phyloP scores from a whole-genome alignment of 2,329 filamentous ascomycete genomes.

The Claviceps fusiformis region DNA sequence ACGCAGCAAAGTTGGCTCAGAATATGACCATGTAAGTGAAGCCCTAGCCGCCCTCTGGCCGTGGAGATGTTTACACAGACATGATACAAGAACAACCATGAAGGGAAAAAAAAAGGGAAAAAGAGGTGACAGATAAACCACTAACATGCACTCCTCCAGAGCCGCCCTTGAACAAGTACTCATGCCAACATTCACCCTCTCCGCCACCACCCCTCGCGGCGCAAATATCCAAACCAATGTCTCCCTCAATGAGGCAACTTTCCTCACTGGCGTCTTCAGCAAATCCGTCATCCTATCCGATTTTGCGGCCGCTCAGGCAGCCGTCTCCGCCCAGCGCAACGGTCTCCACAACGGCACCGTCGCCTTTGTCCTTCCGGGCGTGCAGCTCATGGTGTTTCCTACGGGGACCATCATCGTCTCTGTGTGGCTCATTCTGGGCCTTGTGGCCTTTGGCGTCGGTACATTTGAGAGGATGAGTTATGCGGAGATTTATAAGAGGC shows the following conservation, averaged over 20 bases:
- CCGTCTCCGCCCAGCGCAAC: conserved; percentile 32
- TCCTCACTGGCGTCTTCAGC: conserved; percentile 58
- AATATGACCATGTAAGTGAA: conserved; percentile 47
- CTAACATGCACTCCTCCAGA: conserved; percentile 21
- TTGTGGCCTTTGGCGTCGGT: conserved; percentile 46
- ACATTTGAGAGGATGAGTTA: conserved; percentile 54
- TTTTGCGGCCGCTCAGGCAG: conserved; percentile 32
- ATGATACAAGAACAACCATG: not conserved
- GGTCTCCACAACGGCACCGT: conserved; percentile 36
- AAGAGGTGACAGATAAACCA: not conserved
- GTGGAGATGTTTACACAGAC: too few species aligned
- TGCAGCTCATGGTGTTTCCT: conserved; percentile 55
- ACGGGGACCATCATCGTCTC: conserved; percentile 54
- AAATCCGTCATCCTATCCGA: conserved; percentile 39
- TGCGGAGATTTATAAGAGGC: conserved; percentile 45
- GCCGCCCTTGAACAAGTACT: conserved; percentile 47
- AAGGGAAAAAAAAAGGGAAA: not conserved
- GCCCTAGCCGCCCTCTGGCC: too few species aligned
- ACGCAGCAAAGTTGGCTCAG: conserved; percentile 37
- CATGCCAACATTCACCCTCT: conserved; percentile 54
- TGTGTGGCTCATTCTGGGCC: conserved; percentile 45
- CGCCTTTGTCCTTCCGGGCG: conserved; percentile 57
- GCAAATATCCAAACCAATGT: conserved; percentile 47
- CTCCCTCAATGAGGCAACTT: conserved; percentile 56
- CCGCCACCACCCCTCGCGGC: conserved; percentile 39